Evolutionary conservation across 148 eudicot genomes (phyloP).

Genomic region (Amaranthus hypochondriacus): DNA sequence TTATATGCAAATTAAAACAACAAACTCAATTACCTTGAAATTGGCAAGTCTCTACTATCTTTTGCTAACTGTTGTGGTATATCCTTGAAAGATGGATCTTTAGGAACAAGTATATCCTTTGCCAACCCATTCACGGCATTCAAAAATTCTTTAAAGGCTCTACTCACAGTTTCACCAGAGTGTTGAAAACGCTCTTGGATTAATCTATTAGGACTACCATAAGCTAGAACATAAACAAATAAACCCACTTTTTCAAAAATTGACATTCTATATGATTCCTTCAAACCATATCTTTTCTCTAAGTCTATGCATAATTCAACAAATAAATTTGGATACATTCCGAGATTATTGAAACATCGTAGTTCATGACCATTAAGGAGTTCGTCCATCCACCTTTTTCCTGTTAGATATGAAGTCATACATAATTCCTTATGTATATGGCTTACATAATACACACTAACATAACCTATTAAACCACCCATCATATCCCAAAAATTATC

Average conservation of each 20-base stretch:
- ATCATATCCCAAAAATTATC: constrained; percentile 8
- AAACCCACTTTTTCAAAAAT: background rate
- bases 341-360: background rate
- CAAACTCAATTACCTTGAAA: background rate
- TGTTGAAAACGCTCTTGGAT: constrained; percentile 13
- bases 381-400: constrained; percentile 9
- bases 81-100: constrained; percentile 4
- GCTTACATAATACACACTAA: background rate
- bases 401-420: background rate
- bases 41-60: constrained; percentile 11
- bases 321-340: constrained; percentile 5
- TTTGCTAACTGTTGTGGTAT: background rate
- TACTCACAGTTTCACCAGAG: constrained; percentile 4
- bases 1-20: too few relatives aligned
- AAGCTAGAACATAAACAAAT: constrained; percentile 11
- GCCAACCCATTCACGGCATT: background rate
- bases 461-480: background rate
- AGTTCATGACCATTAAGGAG: constrained; percentile 1
- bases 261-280: background rate
- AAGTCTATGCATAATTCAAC: background rate
- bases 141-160: constrained; percentile 16
- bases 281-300: constrained; percentile 9
- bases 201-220: background rate
- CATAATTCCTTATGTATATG: background rate
- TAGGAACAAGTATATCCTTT: constrained; percentile 7